Conservation (phyloP, 805 yeast species). For the Candida boidinii region DNA sequence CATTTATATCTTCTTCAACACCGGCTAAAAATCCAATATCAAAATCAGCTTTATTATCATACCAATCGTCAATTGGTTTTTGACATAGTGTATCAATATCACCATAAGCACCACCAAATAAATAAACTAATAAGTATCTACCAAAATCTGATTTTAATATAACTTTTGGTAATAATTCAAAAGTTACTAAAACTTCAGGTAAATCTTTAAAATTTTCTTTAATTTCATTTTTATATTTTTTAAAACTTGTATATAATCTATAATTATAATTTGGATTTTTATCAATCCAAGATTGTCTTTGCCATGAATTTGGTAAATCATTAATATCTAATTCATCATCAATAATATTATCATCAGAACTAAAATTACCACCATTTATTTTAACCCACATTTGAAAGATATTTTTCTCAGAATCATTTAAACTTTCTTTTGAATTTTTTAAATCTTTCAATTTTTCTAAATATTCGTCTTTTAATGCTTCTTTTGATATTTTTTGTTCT, state of each 20-base stretch:
- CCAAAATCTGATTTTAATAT: conserved; percentile 37
- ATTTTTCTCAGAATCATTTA: not conserved
- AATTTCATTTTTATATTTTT: not conserved
- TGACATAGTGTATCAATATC: conserved; percentile 41
- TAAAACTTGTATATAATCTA: not conserved
- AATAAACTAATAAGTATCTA: conserved; percentile 36
- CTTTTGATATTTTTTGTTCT: too few species aligned
- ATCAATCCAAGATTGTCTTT: not conserved
- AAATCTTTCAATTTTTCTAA: too few species aligned
- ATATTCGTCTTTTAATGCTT: too few species aligned
- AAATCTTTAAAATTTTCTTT: conserved; percentile 8
- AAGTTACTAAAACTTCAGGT: conserved; percentile 37
- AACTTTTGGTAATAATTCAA: conserved; percentile 34
- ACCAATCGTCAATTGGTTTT: conserved; percentile 44
- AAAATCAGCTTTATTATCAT: conserved; percentile 33
- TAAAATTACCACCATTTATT: too few species aligned
- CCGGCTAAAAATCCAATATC: conserved; percentile 37
- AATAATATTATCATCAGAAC: not conserved
- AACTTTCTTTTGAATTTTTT: too few species aligned
- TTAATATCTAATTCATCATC: conserved; percentile 1
- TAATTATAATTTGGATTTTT: not conserved
- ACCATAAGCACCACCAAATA: conserved; percentile 42
- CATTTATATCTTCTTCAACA: conserved; percentile 38
- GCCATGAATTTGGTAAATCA: not conserved
- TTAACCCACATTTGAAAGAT: conserved; percentile 2